Percentiles rank a stretch among this genome's conserved stretches.
Conservation (phyloP, 345 rosid species). For the Sonneratia alba region DNA sequence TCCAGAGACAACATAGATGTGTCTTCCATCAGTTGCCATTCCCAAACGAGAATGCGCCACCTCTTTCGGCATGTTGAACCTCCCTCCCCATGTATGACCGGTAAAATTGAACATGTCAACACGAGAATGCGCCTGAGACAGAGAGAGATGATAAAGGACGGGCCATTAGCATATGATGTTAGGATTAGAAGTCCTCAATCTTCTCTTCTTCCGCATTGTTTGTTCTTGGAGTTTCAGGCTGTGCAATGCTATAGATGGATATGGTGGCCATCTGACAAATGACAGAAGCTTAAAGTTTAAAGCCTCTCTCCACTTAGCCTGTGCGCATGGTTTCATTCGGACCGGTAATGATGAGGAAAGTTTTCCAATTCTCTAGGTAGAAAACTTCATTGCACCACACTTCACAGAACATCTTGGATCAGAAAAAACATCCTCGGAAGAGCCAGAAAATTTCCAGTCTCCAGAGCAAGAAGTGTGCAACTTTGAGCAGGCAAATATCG, state of each 20-base stretch:
- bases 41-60: slow-evolving; percentile 87
- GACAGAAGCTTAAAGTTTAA: not conserved
- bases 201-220: not conserved
- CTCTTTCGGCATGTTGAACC: slow-evolving; percentile 50
- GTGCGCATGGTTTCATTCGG: no score
- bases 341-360: no score
- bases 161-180: not conserved
- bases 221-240: not conserved
- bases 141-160: not conserved
- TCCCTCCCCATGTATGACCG: slow-evolving; percentile 49
- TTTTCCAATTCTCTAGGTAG: no score
- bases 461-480: no score
- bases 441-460: not conserved
- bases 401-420: no score
- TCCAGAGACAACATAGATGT: slow-evolving; percentile 60
- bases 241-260: not conserved
- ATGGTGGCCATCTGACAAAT: not conserved
- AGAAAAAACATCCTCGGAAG: no score
- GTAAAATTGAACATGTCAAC: slow-evolving; percentile 68
- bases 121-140: slow-evolving; percentile 63
- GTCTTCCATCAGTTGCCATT: slow-evolving; percentile 61
- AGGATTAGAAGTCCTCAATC: not conserved
- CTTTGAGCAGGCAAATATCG: no score
- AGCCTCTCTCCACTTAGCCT: not conserved
- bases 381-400: no score